phyloP scores from a whole-genome alignment of 768 basidiomycete genomes.

The Psilocybe cyanescens region DNA sequence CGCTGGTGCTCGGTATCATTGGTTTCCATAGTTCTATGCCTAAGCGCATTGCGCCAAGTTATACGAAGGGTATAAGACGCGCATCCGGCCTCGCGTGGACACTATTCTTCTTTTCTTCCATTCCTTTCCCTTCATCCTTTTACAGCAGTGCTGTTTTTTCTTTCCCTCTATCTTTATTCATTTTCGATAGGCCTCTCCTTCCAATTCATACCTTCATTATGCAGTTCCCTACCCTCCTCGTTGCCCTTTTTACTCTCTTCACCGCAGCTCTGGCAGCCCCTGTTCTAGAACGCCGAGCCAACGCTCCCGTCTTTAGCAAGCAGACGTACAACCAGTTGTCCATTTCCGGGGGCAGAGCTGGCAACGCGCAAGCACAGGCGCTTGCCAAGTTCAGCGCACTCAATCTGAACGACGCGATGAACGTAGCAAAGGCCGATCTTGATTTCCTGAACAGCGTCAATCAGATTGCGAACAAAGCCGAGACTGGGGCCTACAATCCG shows the following conservation, averaged over 20 bases:
- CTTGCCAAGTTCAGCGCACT: constrained; percentile 10
- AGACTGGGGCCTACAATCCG: constrained; percentile 11
- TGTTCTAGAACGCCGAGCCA: constrained; percentile 10
- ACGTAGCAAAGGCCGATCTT: constrained; percentile 11
- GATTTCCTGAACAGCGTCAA: constrained; percentile 19
- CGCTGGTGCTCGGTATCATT: background rate
- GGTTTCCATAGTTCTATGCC: constrained; percentile 6
- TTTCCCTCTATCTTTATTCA: background rate
- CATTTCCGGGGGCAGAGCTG: constrained; percentile 15
- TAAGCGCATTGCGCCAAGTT: background rate
- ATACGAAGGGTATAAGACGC: background rate
- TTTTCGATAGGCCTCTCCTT: background rate
- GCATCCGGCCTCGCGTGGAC: background rate
- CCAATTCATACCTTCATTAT: constrained; percentile 1
- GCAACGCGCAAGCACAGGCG: constrained; percentile 13
- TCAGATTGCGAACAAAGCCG: constrained; percentile 16
- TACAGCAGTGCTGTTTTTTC: constrained; percentile 15
- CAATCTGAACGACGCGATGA: constrained; percentile 11
- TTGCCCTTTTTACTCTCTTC: constrained; percentile 12
- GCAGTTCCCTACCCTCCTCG: constrained; percentile 14
- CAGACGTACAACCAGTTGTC: constrained; percentile 17
- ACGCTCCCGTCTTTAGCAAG: constrained; percentile 11
- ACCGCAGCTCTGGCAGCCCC: constrained; percentile 11
- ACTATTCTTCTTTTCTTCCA: constrained; percentile 1
- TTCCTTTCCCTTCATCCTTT: background rate